Evolutionary conservation across 768 basidiomycete species (phyloP), one percentile per base, ranked within the genome.

Genomic region (Lactarius indigo): DNA sequence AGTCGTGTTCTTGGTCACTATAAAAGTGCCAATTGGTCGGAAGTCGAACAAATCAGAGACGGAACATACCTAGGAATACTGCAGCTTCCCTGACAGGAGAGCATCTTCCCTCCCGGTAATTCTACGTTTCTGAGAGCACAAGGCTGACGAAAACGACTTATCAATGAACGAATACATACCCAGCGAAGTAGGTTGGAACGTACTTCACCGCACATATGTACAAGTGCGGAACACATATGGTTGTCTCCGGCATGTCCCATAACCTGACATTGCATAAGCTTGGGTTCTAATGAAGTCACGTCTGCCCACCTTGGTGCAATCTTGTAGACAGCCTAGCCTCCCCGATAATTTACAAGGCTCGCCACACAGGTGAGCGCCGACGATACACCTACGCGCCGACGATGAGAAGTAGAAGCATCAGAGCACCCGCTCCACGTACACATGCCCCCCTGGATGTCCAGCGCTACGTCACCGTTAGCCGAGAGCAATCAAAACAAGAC

Each of bases 131-230:
- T 39, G 8, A 70, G 67, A 41, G n/a, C 61, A 39, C 69, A 70
- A 1, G 69, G 67, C 69, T 70, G 69, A 17, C 3, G 18, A 39
- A 39, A 26, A 8, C 3, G 1, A 23, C 12, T 5, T 26, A 15
- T 58, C 5, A 20, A 44, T 44, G 5, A 8, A 20, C 7, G 28
- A 4, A 28, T 37, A 57, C 4, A 8, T 1, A 3, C n/a, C 4
- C 12, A 4, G 15, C 4, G 8, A 35, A 35, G 18, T 30, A 37
- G 18, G 30, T 33, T 1, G 2, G 23, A 23, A 28, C 76, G 66
- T 66, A 83, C 87, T 79, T 81, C 74, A n/a, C 85, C 86, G 63
- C 87, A 88, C 42, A 80, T 80, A 65, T 88, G 87, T 1, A 80
- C 70, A 20, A 75, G 74, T 2, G 86, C 84, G 0, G 85, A 80